Evolutionary conservation across 768 basidiomycete species (phyloP).

Genomic region (Gloeophyllum trabeum): DNA sequence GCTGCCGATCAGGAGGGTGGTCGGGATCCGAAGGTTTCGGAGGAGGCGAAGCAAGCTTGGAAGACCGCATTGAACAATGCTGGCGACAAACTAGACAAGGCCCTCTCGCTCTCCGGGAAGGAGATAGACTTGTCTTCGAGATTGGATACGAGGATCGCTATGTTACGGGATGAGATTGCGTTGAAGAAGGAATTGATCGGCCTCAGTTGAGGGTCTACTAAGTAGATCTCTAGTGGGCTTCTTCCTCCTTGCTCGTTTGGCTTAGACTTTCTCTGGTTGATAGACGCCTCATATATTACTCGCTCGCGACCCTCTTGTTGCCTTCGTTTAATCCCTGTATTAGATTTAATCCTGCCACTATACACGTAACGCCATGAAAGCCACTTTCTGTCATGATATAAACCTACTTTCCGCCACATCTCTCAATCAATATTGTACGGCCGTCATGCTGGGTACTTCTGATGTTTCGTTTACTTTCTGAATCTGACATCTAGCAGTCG

Average conservation of each 20-base stretch:
- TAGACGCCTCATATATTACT: neutral
- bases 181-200: constrained; percentile 42
- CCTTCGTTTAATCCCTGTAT: neutral
- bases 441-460: neutral
- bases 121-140: constrained; percentile 54
- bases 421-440: too few species aligned
- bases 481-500: constrained; percentile 35
- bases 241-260: too few species aligned
- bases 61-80: constrained; percentile 33
- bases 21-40: constrained; percentile 6
- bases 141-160: constrained; percentile 56
- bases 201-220: too few species aligned
- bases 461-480: neutral
- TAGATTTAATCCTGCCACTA: neutral
- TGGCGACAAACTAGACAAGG: constrained; percentile 37
- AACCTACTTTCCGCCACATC: too few species aligned
- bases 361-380: neutral
- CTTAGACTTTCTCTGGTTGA: neutral
- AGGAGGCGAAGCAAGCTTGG: constrained; percentile 28
- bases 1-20: constrained; percentile 7
- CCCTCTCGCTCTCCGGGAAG: constrained; percentile 34
- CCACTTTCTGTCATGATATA: too few species aligned
- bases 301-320: neutral
- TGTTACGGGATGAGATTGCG: constrained; percentile 62
- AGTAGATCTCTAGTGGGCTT: too few species aligned